phyloP scores from a whole-genome alignment of 1,139 yeast genomes.

The Pichiaceae sp. region DNA sequence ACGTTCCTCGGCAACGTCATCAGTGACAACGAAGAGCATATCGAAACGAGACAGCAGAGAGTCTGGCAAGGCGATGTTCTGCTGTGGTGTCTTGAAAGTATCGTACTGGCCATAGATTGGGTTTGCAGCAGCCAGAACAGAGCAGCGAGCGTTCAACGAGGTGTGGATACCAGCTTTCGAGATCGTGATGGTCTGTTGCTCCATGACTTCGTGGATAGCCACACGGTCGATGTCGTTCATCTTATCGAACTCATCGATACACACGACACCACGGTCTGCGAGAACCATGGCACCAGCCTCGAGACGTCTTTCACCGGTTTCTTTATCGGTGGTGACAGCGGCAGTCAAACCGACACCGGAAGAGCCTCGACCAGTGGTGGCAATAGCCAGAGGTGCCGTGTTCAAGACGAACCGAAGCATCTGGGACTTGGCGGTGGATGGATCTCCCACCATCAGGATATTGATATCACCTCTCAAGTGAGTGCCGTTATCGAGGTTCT shows the following conservation, averaged over 20 bases:
- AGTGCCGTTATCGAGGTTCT: constrained; percentile 89
- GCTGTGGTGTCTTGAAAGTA: constrained; percentile 92
- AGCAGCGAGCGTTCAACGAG: constrained; percentile 91
- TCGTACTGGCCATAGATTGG: constrained; percentile 98
- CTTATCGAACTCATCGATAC: constrained; percentile 97
- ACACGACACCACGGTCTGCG: constrained; percentile 95
- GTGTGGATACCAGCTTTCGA: constrained; percentile 99
- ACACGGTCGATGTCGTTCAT: constrained; percentile 97
- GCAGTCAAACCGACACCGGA: constrained; percentile 99
- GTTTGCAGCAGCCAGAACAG: constrained; percentile 97
- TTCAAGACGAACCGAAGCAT: constrained; percentile 87
- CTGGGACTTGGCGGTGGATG: constrained; percentile 97
- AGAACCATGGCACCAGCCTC: constrained; percentile 99
- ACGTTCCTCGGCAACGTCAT: constrained; percentile 77
- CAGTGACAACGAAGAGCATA: constrained; percentile 90
- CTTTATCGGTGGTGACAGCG: constrained; percentile 93
- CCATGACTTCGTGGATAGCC: constrained; percentile 99
- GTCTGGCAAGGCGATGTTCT: constrained; percentile 94
- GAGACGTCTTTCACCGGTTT: constrained; percentile 91
- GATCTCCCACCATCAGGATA: constrained; percentile 95
- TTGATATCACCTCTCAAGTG: constrained; percentile 98
- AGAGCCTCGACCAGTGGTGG: constrained; percentile 98
- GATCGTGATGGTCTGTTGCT: constrained; percentile 96
- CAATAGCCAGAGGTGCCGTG: constrained; percentile 92
- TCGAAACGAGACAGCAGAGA: constrained; percentile 95